These are phyloP conservation scores for Ampelomyces quisqualis DNA, from an alignment of 2,329 filamentous ascomycete species.

Conservation along the genomic window DNA sequence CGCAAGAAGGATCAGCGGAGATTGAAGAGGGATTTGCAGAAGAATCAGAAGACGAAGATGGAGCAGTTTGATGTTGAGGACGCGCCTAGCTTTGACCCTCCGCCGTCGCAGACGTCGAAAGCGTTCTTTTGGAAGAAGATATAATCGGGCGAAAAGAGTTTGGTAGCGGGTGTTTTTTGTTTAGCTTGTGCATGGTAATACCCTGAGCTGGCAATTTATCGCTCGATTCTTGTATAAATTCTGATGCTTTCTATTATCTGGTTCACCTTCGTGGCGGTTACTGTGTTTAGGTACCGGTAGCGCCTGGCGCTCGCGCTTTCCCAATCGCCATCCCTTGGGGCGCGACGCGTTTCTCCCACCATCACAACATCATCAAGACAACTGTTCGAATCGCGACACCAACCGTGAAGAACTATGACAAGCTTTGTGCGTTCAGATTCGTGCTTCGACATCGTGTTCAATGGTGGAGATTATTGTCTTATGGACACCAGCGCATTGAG, in stretches of 20 bases:
- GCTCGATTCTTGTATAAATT: too few relatives aligned
- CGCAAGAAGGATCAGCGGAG: constrained; percentile 31
- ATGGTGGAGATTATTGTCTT: background rate
- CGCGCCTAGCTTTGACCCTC: constrained; percentile 34
- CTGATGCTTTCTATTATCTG: too few relatives aligned
- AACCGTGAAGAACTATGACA: too few relatives aligned
- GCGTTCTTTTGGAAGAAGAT: constrained; percentile 37
- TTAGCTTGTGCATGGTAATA: constrained; percentile 8
- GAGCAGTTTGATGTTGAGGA: constrained; percentile 39
- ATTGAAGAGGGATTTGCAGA: constrained; percentile 30
- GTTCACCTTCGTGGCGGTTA: too few relatives aligned
- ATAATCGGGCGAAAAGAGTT: too few relatives aligned
- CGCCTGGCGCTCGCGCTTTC: too few relatives aligned
- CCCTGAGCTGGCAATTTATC: too few relatives aligned
- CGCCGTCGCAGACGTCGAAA: constrained; percentile 26
- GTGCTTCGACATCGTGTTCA: background rate
- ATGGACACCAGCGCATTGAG: background rate
- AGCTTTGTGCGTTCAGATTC: background rate
- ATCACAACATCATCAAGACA: too few relatives aligned
- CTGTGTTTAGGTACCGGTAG: too few relatives aligned
- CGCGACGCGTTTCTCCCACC: too few relatives aligned
- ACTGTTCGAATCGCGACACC: too few relatives aligned
- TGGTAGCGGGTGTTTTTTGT: constrained; percentile 5
- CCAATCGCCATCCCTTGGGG: too few relatives aligned
- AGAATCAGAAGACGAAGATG: constrained; percentile 31